Percentiles rank a stretch among this genome's conserved stretches.
Evolutionary conservation across 176 grass and related monocot species (phyloP).

Genomic region (Oryza officinalis): DNA sequence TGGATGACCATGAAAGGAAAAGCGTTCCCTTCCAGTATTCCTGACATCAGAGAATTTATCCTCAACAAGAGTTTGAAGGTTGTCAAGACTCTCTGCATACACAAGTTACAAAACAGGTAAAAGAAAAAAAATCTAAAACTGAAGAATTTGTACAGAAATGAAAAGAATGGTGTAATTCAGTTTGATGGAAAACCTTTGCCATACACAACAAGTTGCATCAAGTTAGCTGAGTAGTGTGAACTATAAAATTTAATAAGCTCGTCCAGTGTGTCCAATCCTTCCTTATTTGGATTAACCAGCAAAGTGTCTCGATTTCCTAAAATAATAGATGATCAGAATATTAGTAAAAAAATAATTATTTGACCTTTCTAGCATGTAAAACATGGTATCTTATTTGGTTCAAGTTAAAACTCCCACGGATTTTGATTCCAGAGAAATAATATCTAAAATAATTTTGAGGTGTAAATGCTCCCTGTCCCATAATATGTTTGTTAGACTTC

Average conservation of each 20-base stretch:
- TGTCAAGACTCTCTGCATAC: slow-evolving; percentile 72
- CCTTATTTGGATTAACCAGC: slow-evolving; percentile 86
- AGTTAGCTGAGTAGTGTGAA: slow-evolving; percentile 89
- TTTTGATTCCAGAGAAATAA: slow-evolving; percentile 12
- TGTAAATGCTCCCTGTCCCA: not conserved
- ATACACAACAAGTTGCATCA: slow-evolving; percentile 98
- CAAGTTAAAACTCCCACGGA: slow-evolving; percentile 9
- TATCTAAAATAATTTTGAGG: not conserved
- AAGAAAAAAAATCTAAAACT: slow-evolving; percentile 10
- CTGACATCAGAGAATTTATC: slow-evolving; percentile 66
- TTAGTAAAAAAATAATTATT: slow-evolving; percentile 7
- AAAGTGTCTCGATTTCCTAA: slow-evolving; percentile 94
- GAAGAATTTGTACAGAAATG: slow-evolving; percentile 30
- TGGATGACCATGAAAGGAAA: slow-evolving; percentile 81
- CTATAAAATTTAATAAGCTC: slow-evolving; percentile 96
- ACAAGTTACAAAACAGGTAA: not conserved
- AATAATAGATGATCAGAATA: slow-evolving; percentile 22
- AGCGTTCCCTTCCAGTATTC: slow-evolving; percentile 60
- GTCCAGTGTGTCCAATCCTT: slow-evolving; percentile 82
- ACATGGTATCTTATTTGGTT: not conserved
- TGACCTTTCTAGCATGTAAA: slow-evolving; percentile 19
- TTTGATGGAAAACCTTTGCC: slow-evolving; percentile 69
- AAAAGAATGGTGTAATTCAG: slow-evolving; percentile 17
- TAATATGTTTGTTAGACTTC: slow-evolving; percentile 6
- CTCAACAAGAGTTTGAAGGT: slow-evolving; percentile 83